Evolutionary conservation across 2,329 filamentous ascomycete genomes (phyloP), one percentile per base, ranked within the genome.

Genomic region (Cytospora schulzeri): DNA sequence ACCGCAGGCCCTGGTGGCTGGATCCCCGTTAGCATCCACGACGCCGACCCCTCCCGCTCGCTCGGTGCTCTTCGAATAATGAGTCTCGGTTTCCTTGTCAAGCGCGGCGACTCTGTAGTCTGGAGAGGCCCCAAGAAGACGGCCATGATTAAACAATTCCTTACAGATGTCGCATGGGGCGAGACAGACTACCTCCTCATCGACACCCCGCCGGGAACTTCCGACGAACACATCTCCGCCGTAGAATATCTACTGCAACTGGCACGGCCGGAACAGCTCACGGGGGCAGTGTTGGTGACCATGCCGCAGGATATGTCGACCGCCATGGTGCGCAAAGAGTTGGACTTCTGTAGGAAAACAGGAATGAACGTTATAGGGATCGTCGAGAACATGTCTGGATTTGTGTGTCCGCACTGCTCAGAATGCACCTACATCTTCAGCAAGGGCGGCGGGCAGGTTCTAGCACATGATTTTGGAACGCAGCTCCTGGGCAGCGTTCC

Each of bases 81-180:
- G 91, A 97, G 92, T 62, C 82, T 99, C 1, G 95, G 93, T 3
- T 98, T 99, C 72, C 84, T 99, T 8, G 84, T 99, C 7, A 86
- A 88, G 67, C 83, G 94, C 70, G 91, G 91, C 67, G 93, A 97
- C 71, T 94, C 95, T 0, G 93, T 99, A 0, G 95, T 99, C 48
- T 99, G 95, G 95, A 87, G 95, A 60, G 95, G 95, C 0, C 95
- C 95, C 2, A 99, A 99, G 79, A 99, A 99, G 80, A 99, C 95
- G 5, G 95, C 95, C 58, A 99, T 99, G 95, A 92, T 99, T 65
- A 88, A 93, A 50, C 95, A 99, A 76, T 99, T 99, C 74, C 82
- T 99, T 31, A 90, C 91, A 1, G 93, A 97, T 73, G 93, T 97
- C 5, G 83, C 92, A 33, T 98, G 95, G 95, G 85, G 87, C 61